Percentiles rank a stretch among this genome's conserved stretches.
These are phyloP conservation scores for Tillandsia leiboldiana DNA, from an alignment of 176 grass and related monocot genomes.

Conservation along the genomic window DNA sequence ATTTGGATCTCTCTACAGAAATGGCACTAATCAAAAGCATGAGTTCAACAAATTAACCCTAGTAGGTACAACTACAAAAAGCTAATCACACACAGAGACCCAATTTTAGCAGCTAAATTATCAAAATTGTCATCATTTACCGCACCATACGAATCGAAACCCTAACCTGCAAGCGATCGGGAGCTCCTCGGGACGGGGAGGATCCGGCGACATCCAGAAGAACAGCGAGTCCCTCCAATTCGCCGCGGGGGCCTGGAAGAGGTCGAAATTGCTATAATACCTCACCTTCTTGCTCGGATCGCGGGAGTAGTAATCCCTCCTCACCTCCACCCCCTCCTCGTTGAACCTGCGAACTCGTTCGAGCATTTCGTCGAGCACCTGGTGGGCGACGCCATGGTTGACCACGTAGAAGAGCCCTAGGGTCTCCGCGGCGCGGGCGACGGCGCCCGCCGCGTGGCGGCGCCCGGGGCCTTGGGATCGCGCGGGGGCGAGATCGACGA, in stretches of 20 bases:
- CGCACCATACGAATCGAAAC: background rate
- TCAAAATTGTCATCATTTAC: too few relatives aligned
- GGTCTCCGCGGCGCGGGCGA: background rate
- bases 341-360: conserved; percentile 1
- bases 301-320: conserved; percentile 5
- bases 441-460: background rate
- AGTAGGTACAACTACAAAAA: too few relatives aligned
- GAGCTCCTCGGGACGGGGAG: background rate
- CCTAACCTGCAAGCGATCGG: conserved; percentile 10
- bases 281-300: conserved; percentile 11
- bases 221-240: conserved; percentile 20
- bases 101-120: background rate
- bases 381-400: conserved; percentile 15
- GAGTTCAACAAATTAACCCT: too few relatives aligned
- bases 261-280: conserved; percentile 11
- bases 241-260: conserved; percentile 8
- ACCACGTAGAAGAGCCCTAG: conserved; percentile 22
- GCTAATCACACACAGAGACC: too few relatives aligned
- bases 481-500: conserved; percentile 11
- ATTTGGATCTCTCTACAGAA: too few relatives aligned
- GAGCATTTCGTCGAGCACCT: conserved; percentile 15
- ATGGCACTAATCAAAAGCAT: too few relatives aligned
- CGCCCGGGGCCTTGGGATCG: background rate
- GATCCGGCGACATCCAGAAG: background rate
- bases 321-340: conserved; percentile 12